Base-by-base conservation (phyloP, 1,284 basidiomycete species). In the Erythrobasidium hasegawianum region DNA sequence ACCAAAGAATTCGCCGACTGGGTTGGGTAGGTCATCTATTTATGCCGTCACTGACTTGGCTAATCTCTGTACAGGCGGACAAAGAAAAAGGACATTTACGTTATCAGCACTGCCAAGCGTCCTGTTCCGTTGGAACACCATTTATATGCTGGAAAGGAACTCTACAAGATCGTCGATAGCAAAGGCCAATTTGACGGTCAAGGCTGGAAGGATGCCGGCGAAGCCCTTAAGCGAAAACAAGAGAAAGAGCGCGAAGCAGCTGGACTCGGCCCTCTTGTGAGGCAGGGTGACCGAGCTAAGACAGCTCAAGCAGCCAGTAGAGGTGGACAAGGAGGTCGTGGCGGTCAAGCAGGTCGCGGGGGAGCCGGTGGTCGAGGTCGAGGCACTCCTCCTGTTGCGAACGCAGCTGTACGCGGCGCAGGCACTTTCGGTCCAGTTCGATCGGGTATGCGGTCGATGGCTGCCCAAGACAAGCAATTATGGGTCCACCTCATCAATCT, bases 81-180 rank as follows among this genome's bases (percentile, higher is more conserved):
- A 0, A 98, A 98, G 81, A 96, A 93, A 81, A 98, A 97, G 78
- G 93, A 98, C 73, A 97, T 99, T 66, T 98, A 97, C 77, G 96
- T 99, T 59, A 97, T 99, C 71, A 96, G 90, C 22, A 99, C 96
- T 0, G 86, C 89, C 0, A 94, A 97, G 78, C 85, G 96, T 68
- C 96, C 96, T 0, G 95, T 98, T 1, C 96, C 96, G 1, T 82
- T 99, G 43, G 95, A 98, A 77, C 96, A 98, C 80, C 97, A 89
- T 78, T 80, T 99, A 5, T 99, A 96, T 79, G 92, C 94, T 1
- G 90, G 91, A 11, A 85, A 87, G 69, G 92, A 97, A 50, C 80
- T 89, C 72, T 88, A 89, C 82, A 97, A 95, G 79, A 91, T 98
- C 68, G 90, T 98, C 26, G 87, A 97, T 76, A 83, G 89, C 0